Percentiles rank a stretch among this genome's conserved stretches.
Conservation (phyloP, 2,329 filamentous ascomycete species). For the Chrysoporthe deuterocubensis region DNA sequence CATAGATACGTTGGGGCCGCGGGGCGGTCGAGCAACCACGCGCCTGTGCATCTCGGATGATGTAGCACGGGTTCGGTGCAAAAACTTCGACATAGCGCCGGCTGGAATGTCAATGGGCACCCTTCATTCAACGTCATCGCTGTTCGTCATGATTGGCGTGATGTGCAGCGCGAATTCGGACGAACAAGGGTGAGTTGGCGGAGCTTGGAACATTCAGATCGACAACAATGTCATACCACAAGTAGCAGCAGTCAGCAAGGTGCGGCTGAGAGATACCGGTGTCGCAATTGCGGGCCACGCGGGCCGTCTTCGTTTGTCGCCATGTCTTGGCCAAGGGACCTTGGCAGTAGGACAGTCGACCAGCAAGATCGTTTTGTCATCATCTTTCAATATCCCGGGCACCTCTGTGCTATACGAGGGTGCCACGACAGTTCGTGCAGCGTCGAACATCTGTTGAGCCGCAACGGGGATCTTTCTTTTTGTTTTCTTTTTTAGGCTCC, state of each 20-base stretch:
- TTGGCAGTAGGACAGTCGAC: not conserved
- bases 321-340: conserved; percentile 6
- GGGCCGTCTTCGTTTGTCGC: conserved; percentile 6
- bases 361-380: not conserved
- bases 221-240: not conserved
- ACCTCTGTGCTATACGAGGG: conserved; percentile 15
- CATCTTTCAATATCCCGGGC: not conserved
- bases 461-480: not conserved
- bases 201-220: not conserved
- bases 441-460: not conserved
- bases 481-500: not conserved
- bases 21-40: not conserved
- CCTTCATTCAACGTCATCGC: not conserved
- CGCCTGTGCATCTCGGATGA: not conserved
- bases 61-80: not conserved
- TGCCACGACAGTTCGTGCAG: conserved; percentile 18
- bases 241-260: not conserved
- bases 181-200: not conserved
- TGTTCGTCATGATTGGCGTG: not conserved
- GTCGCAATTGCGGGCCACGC: conserved; percentile 5
- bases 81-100: not conserved
- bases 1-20: not conserved
- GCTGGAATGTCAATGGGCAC: not conserved
- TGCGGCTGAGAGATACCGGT: not conserved
- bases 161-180: not conserved